A percentile compares a stretch with the other conserved stretches of the same genome.
Conservation (phyloP, 2,329 filamentous ascomycete species). For the Talaromyces sp. region DNA sequence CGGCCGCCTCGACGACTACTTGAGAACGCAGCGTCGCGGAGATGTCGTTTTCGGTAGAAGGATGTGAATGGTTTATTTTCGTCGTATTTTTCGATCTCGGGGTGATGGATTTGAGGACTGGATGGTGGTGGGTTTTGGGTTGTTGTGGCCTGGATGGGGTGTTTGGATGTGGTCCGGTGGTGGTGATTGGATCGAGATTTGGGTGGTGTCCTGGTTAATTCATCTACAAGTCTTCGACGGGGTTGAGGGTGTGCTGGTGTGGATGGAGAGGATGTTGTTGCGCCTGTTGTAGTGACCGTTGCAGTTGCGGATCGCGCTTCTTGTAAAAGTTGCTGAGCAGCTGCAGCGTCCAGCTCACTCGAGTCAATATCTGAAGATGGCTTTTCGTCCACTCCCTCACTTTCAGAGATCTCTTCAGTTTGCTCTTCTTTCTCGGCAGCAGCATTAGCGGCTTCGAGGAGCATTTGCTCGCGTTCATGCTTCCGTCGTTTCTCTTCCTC, state of each 20-base stretch:
- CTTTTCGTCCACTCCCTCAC: slow-evolving; percentile 33
- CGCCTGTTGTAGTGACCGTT: slow-evolving; percentile 14
- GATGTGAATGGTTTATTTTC: slow-evolving; percentile 68
- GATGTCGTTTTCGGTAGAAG: slow-evolving; percentile 77
- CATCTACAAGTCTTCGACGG: slow-evolving; percentile 17
- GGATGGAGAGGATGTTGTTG: background rate
- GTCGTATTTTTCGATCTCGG: background rate
- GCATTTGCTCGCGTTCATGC: slow-evolving; percentile 68
- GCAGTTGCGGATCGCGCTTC: slow-evolving; percentile 62
- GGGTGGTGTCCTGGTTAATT: slow-evolving; percentile 11
- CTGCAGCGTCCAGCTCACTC: slow-evolving; percentile 68
- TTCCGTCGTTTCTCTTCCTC: slow-evolving; percentile 84
- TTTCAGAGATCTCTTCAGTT: slow-evolving; percentile 34
- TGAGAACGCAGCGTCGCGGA: slow-evolving; percentile 76
- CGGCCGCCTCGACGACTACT: slow-evolving; percentile 68
- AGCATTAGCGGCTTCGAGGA: slow-evolving; percentile 24
- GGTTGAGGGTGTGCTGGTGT: slow-evolving; percentile 2
- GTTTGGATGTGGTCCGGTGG: background rate
- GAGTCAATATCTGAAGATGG: slow-evolving; percentile 48
- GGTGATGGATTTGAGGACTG: background rate
- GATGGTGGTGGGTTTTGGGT: background rate
- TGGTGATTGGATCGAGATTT: slow-evolving; percentile 7
- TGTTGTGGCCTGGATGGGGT: background rate
- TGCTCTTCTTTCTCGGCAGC: slow-evolving; percentile 46
- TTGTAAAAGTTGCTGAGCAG: slow-evolving; percentile 72